Evolutionary conservation across 2,329 filamentous ascomycete genomes (phyloP), one percentile per base, ranked within the genome.

Genomic region (Claviceps sp.): DNA sequence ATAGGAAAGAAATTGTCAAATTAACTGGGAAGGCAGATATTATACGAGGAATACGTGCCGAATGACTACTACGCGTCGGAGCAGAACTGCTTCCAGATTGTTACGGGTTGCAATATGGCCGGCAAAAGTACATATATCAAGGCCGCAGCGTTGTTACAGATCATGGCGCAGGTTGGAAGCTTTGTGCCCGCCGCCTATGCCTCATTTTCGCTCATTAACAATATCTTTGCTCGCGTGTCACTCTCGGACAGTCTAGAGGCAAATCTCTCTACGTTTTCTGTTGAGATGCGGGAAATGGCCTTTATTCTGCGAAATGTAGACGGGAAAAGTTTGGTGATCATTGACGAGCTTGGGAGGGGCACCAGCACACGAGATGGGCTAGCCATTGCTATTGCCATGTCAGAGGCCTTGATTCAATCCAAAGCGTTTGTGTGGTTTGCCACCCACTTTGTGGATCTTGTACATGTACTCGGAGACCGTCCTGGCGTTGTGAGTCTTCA

Each of bases 21-120:
- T 30, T 30, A 4, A 36, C 53, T 47, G 6, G 26, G 0, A 9
- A 18, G 11, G 41, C 48, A 79, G 71, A 78, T 83, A 2, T 81
- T 87, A 57, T 69, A 72, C 1, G 77, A 76, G 46, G 81, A 78
- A 22, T 95, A 87, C 62, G 74, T 97, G 3, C 87, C 93, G 0
- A 97, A 97, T 57, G 90, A 97, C 61, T 87, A 90, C 30, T 97
- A 90, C 60, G 85, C 88, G 2, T 86, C 84, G 0, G 77, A 85
- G 37, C 82, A 91, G 54, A 82, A 82, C 38, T 81, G 90, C 1
- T 95, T 96, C 61, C 90, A 97, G 58, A 85, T 97, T 55, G 84
- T 98, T 56, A 97, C 91, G 0, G 91, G 93, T 3, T 94, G 88
- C 65, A 98, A 98, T 60, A 98, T 98, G 93, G 95, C 89, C 59